These are phyloP conservation scores for Bertia moriformis DNA, from an alignment of 2,329 filamentous ascomycete species.

Conservation along the genomic window DNA sequence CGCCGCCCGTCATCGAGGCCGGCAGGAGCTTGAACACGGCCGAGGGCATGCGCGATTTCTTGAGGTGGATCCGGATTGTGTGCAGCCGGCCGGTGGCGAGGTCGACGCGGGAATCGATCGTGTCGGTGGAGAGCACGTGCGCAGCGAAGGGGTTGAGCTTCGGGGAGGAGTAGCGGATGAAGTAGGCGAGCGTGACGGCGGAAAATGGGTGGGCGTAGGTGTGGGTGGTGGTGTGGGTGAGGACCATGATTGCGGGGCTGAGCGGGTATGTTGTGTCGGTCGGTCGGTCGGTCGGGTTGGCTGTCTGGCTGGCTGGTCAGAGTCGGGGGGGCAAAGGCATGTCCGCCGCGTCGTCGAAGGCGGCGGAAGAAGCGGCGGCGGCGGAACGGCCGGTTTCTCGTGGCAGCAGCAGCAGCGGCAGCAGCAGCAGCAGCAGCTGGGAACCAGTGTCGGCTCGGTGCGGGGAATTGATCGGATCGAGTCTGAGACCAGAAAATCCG, in stretches of 20 bases:
- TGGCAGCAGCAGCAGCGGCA: too few species aligned
- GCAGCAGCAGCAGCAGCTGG: too few species aligned
- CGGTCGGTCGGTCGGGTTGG: too few species aligned
- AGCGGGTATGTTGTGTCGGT: too few species aligned
- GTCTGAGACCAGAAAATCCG: too few species aligned
- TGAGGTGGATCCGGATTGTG: constrained; percentile 68
- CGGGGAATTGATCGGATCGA: too few species aligned
- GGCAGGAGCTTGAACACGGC: constrained; percentile 66
- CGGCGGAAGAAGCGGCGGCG: too few species aligned
- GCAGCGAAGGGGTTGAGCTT: constrained; percentile 64
- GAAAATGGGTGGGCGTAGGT: constrained; percentile 70
- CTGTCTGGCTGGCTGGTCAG: too few species aligned
- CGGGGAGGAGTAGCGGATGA: constrained; percentile 66
- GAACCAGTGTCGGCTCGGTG: too few species aligned
- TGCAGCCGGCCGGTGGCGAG: constrained; percentile 59
- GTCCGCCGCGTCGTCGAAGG: too few species aligned
- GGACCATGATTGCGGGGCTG: constrained; percentile 32
- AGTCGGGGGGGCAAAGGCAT: too few species aligned
- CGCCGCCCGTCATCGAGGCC: constrained; percentile 49
- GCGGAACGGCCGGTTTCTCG: too few species aligned
- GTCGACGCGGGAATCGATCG: constrained; percentile 62
- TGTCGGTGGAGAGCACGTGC: constrained; percentile 73
- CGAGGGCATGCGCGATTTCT: constrained; percentile 63
- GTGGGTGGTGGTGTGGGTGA: constrained; percentile 52
- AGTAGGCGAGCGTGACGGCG: constrained; percentile 76